Conservation (phyloP, 2,329 filamentous ascomycete genomes). For the Calcarisporium arbuscula region DNA sequence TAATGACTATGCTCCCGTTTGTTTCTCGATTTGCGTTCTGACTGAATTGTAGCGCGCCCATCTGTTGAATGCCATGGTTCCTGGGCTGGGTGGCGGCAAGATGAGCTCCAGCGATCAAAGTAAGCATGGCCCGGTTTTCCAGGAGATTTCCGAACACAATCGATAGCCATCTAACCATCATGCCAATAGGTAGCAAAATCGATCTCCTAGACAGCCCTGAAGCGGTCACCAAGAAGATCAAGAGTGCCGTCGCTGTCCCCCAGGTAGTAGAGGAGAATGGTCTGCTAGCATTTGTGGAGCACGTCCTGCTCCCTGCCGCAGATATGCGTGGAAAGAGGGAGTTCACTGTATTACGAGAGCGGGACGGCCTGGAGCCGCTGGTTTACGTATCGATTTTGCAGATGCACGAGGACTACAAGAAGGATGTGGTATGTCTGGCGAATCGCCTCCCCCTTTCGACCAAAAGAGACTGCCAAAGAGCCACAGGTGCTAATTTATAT, state of each 20-base stretch:
- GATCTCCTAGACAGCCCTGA: conserved; percentile 82
- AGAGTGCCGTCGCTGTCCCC: conserved; percentile 75
- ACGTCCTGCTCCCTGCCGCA: conserved; percentile 73
- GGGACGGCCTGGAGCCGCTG: conserved; percentile 63
- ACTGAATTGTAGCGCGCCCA: conserved; percentile 27
- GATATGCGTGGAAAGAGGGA: conserved; percentile 54
- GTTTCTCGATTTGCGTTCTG: not conserved
- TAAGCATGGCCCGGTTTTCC: no score
- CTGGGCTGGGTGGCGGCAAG: conserved; percentile 77
- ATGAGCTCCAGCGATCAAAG: conserved; percentile 75
- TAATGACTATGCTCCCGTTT: not conserved
- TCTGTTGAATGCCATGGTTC: conserved; percentile 68
- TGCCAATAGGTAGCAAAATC: conserved; percentile 77
- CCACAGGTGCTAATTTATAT: no score
- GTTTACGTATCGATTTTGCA: conserved; percentile 71
- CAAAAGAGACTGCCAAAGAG: no score
- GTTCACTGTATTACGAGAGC: conserved; percentile 62
- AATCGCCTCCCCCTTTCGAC: no score
- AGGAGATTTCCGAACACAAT: not conserved
- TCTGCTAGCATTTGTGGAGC: conserved; percentile 78
- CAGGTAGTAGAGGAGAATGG: conserved; percentile 79
- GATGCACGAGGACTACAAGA: conserved; percentile 72
- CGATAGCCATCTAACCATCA: not conserved
- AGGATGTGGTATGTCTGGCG: conserved; percentile 67
- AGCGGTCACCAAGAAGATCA: conserved; percentile 71